Evolutionary conservation across 2,329 filamentous ascomycete species (phyloP), one percentile per base, ranked within the genome.

Genomic region (Thielaviopsis euricoi): DNA sequence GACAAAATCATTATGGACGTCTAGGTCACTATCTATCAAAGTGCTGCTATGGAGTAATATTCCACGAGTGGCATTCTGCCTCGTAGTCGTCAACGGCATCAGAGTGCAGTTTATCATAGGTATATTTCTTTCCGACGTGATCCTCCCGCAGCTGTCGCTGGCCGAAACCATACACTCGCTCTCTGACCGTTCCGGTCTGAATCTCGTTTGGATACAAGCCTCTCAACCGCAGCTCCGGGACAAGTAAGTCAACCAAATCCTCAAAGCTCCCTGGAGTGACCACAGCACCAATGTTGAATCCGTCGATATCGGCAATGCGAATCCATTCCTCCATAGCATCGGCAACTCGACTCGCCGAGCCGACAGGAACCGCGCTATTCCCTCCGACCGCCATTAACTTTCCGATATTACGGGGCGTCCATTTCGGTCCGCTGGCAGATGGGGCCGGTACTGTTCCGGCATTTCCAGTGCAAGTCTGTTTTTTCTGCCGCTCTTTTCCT

Each of bases 221-320:
- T 15, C 83, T 70, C 22, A 70, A 68, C 50, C 73, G 74, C 25
- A 87, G 67, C 62, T 85, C 84, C 0, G 84, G 82, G 0, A 87
- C 63, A 2, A 87, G 66, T 10, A 84, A 69, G 9, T 83, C 76
- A 33, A 83, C 77, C 1, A 87, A 76, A 61, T 87, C 83, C 58
- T 82, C 76, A 66, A 86, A 87, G 0, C 79, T 82, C 49, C 76
- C 75, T 0, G 82, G 84, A 59, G 73, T 69, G 0, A 71, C 60
- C 0, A 67, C 68, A 43, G 67, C 66, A 0, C 65, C 64, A n/a
- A 68, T 49, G n/a, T 67, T 67, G 46, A 67, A 84, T 0, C 81
- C 82, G 64, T 85, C 82, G 1, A 85, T 74, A 62, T 82, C 82
- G 0, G 77, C 80, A 64, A 83, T 81, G 0, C 60, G 59, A 3